These are phyloP conservation scores for Kalmusia sp. DNA, from an alignment of 2,329 filamentous ascomycete genomes.

Conservation along the genomic window DNA sequence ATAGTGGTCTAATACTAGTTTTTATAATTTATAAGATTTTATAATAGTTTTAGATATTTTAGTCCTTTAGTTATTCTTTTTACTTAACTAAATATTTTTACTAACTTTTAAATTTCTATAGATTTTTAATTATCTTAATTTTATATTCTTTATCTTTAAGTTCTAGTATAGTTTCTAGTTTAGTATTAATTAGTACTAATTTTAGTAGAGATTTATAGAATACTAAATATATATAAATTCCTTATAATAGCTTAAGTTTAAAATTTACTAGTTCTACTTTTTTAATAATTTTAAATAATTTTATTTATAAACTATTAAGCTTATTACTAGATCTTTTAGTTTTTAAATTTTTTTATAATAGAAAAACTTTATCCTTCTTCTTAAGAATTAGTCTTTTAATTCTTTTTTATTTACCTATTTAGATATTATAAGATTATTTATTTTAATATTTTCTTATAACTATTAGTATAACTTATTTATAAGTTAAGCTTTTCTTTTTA, in stretches of 20 bases:
- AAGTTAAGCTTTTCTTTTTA: not conserved
- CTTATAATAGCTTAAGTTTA: not conserved
- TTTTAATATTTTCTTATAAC: not conserved
- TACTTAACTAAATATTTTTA: constrained; percentile 10
- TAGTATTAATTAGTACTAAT: constrained; percentile 2
- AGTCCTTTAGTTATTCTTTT: not conserved
- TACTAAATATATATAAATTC: not conserved
- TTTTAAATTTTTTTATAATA: constrained; percentile 6
- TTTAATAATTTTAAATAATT: constrained; percentile 1
- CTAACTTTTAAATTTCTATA: constrained; percentile 9
- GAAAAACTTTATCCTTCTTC: constrained; percentile 4
- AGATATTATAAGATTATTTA: not conserved
- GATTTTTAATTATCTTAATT: constrained; percentile 1
- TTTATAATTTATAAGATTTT: constrained; percentile 2
- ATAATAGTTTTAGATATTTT: constrained; percentile 5
- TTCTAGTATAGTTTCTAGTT: constrained; percentile 3
- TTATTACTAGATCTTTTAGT: not conserved
- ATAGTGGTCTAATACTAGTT: not conserved
- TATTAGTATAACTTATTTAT: constrained; percentile 1
- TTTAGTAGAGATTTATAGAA: not conserved
- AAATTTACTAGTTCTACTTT: not conserved
- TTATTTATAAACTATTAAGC: not conserved
- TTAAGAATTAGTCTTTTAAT: constrained; percentile 14
- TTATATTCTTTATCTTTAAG: constrained; percentile 10
- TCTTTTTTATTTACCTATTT: constrained; percentile 1